phyloP scores from a whole-genome alignment of 805 yeast species.

The Jamesozyma jinghongensis region DNA sequence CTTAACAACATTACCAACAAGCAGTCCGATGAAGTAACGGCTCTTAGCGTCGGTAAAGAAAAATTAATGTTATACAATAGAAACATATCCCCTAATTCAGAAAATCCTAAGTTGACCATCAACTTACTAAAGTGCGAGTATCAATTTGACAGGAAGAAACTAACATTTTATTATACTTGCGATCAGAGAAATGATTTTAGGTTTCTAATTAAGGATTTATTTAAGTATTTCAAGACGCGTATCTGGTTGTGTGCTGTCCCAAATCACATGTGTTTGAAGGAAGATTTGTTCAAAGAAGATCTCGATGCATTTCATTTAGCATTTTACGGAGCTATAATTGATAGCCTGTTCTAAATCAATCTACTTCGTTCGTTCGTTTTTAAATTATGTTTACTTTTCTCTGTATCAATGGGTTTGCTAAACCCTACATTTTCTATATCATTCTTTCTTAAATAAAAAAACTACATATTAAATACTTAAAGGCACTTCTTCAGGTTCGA shows the following conservation, averaged over 20 bases:
- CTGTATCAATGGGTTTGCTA: too few relatives aligned
- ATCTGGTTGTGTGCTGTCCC: slow-evolving; percentile 77
- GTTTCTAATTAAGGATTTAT: slow-evolving; percentile 61
- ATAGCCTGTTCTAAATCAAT: too few relatives aligned
- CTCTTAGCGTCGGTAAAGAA: slow-evolving; percentile 54
- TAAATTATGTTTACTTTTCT: too few relatives aligned
- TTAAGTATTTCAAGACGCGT: slow-evolving; percentile 67
- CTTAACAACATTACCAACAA: slow-evolving; percentile 48
- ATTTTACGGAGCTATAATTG: too few relatives aligned
- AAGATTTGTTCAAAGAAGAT: slow-evolving; percentile 23
- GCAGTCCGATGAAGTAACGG: slow-evolving; percentile 62
- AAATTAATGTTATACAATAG: slow-evolving; percentile 35
- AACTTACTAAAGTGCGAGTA: slow-evolving; percentile 67
- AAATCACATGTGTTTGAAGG: slow-evolving; percentile 26
- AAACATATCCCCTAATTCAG: slow-evolving; percentile 7
- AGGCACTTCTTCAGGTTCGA: too few relatives aligned
- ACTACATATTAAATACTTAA: too few relatives aligned
- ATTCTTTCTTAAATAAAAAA: too few relatives aligned
- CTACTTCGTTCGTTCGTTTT: too few relatives aligned
- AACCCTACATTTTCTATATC: too few relatives aligned
- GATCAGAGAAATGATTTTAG: slow-evolving; percentile 65
- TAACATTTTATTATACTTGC: slow-evolving; percentile 61
- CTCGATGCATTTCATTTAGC: slow-evolving; percentile 19
- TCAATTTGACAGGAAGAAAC: slow-evolving; percentile 71
- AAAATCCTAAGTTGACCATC: slow-evolving; percentile 36